phyloP scores from a whole-genome alignment of 2,329 filamentous ascomycete species.

The Penicillium sp. region DNA sequence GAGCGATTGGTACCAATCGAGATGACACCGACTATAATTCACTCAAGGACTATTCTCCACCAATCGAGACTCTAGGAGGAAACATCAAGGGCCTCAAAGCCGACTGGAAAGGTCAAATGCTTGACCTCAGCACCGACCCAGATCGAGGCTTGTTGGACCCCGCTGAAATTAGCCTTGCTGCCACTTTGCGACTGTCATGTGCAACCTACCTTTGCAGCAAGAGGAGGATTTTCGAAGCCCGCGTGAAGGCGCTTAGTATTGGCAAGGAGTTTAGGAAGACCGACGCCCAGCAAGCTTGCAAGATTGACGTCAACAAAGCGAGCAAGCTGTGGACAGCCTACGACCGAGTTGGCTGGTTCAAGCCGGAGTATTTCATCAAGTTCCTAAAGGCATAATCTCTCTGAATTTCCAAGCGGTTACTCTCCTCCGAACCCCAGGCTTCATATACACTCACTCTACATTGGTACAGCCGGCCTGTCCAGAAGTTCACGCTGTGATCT shows the following conservation, averaged over 20 bases:
- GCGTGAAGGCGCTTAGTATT: slow-evolving; percentile 62
- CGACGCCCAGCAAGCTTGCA: slow-evolving; percentile 92
- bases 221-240: slow-evolving; percentile 79
- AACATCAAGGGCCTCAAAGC: slow-evolving; percentile 72
- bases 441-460: background rate
- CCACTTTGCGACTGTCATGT: slow-evolving; percentile 75
- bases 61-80: slow-evolving; percentile 60
- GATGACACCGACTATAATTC: slow-evolving; percentile 78
- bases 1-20: slow-evolving; percentile 57
- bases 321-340: slow-evolving; percentile 89
- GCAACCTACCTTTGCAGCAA: slow-evolving; percentile 90
- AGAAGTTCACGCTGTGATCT: background rate
- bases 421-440: background rate
- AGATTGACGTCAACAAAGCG: slow-evolving; percentile 97
- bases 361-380: slow-evolving; percentile 49
- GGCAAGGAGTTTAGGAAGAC: slow-evolving; percentile 91
- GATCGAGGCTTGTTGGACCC: slow-evolving; percentile 68
- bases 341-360: slow-evolving; percentile 80
- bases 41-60: slow-evolving; percentile 70
- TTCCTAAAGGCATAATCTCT: slow-evolving; percentile 28
- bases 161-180: slow-evolving; percentile 72
- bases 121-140: slow-evolving; percentile 71
- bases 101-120: slow-evolving; percentile 78
- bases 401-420: background rate
- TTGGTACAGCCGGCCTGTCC: slow-evolving; percentile 14